phyloP scores from a whole-genome alignment of 495 filamentous ascomycete species.

The Penicillium malachiteum region DNA sequence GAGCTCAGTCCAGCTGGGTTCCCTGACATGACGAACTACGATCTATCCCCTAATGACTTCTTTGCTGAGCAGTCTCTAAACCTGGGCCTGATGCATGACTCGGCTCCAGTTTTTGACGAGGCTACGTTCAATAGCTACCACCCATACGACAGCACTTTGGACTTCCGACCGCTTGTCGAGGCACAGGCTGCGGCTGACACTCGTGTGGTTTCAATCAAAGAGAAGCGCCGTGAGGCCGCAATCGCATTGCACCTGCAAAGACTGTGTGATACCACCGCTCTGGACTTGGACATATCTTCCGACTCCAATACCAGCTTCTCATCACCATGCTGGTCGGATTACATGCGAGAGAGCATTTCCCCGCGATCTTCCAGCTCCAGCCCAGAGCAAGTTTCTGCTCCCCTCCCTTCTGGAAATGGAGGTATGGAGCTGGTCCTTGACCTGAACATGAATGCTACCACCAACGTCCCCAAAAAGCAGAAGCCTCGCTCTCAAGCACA shows the following conservation, averaged over 20 bases:
- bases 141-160: constrained; percentile 18
- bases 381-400: constrained; percentile 19
- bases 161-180: constrained; percentile 41
- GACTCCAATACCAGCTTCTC: constrained; percentile 39
- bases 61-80: constrained; percentile 20
- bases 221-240: constrained; percentile 46
- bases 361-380: constrained; percentile 19
- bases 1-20: constrained; percentile 25
- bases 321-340: constrained; percentile 39
- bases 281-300: constrained; percentile 30
- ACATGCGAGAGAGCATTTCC: constrained; percentile 28
- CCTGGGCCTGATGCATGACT: constrained; percentile 24
- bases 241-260: constrained; percentile 45
- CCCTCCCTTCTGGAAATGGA: constrained; percentile 22
- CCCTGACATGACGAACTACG: constrained; percentile 30
- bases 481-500: constrained; percentile 46
- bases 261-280: constrained; percentile 31
- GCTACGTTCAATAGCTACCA: constrained; percentile 24
- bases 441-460: constrained; percentile 47
- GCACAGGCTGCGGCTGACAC: constrained; percentile 39
- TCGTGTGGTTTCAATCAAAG: constrained; percentile 36
- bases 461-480: constrained; percentile 46
- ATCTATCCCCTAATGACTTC: constrained; percentile 20
- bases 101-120: constrained; percentile 27
- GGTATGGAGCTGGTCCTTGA: constrained; percentile 46